Percentiles rank a stretch among this genome's conserved stretches.
These are phyloP conservation scores for Cystobasidium slooffiae DNA, from an alignment of 1,284 basidiomycete species.

Conservation along the genomic window DNA sequence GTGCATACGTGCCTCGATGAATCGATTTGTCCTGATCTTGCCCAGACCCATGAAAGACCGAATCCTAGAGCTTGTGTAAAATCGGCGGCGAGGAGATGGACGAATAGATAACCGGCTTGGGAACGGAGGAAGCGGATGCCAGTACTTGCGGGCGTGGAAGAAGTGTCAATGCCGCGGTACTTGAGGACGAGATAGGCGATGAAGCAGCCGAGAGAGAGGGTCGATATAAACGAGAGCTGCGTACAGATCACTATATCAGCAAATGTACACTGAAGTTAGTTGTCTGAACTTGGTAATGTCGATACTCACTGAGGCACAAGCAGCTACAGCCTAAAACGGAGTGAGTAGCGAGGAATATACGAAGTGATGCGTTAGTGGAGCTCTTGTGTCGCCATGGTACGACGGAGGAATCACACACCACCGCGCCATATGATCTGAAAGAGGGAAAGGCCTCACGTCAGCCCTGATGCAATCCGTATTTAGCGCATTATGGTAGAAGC, in stretches of 20 bases:
- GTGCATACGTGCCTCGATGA: conserved; percentile 10
- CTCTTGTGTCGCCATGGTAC: neutral
- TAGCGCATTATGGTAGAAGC: neutral
- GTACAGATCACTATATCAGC: neutral
- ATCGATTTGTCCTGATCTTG: neutral
- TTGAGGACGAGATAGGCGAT: conserved; percentile 17
- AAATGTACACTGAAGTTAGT: neutral
- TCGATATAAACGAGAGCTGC: conserved; percentile 35
- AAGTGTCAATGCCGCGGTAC: conserved; percentile 8
- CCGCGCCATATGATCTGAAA: conserved; percentile 5
- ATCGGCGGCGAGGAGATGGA: conserved; percentile 40
- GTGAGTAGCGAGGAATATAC: neutral
- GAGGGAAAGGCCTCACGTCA: neutral
- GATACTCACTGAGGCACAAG: conserved; percentile 11
- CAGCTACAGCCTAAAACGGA: conserved; percentile 5
- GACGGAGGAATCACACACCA: too few relatives aligned
- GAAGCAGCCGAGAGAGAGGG: conserved; percentile 33
- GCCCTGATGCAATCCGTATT: too few relatives aligned
- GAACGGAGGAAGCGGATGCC: conserved; percentile 41
- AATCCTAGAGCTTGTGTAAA: conserved; percentile 44
- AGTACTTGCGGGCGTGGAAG: conserved; percentile 7
- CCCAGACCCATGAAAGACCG: conserved; percentile 36
- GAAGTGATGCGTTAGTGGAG: neutral
- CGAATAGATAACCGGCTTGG: conserved; percentile 41
- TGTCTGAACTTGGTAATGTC: neutral